These are phyloP conservation scores for Suhomyces bolitotheri DNA, from an alignment of 1,139 yeast genomes.

Conservation along the genomic window DNA sequence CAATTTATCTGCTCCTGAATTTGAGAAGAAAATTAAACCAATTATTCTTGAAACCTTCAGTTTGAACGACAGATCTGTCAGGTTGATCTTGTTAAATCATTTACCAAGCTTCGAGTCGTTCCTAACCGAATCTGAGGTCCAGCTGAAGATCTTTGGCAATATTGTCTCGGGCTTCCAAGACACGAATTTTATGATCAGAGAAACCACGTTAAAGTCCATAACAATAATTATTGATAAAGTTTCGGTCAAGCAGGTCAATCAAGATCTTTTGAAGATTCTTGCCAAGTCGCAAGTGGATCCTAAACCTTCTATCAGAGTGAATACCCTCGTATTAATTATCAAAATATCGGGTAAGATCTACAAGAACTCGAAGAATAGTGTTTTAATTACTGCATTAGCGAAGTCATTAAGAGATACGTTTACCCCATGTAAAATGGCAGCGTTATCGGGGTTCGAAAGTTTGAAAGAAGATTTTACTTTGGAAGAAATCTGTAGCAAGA, in stretches of 20 bases:
- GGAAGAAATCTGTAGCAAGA: conserved; percentile 75
- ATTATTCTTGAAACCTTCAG: conserved; percentile 62
- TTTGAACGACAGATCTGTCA: conserved; percentile 71
- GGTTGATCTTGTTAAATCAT: conserved; percentile 66
- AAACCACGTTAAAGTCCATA: conserved; percentile 75
- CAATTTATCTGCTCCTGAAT: conserved; percentile 39
- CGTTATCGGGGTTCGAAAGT: conserved; percentile 70
- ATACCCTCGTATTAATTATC: conserved; percentile 76
- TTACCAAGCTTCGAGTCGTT: conserved; percentile 56
- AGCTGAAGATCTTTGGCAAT: conserved; percentile 66
- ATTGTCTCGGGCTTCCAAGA: conserved; percentile 82
- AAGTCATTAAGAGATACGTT: conserved; percentile 82
- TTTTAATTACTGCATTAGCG: conserved; percentile 82
- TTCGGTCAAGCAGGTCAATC: conserved; percentile 79
- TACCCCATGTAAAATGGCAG: conserved; percentile 74
- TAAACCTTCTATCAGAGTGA: conserved; percentile 80
- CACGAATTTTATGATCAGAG: conserved; percentile 76
- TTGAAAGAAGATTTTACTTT: conserved; percentile 68
- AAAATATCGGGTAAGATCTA: conserved; percentile 68
- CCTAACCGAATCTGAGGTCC: conserved; percentile 62
- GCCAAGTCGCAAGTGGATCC: conserved; percentile 90
- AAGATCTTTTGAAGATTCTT: conserved; percentile 74
- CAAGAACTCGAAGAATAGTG: conserved; percentile 60
- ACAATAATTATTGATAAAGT: conserved; percentile 64
- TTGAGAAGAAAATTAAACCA: conserved; percentile 56